Base-by-base conservation (phyloP, 1,284 basidiomycete species). In the Moesziomyces globuligerus region DNA sequence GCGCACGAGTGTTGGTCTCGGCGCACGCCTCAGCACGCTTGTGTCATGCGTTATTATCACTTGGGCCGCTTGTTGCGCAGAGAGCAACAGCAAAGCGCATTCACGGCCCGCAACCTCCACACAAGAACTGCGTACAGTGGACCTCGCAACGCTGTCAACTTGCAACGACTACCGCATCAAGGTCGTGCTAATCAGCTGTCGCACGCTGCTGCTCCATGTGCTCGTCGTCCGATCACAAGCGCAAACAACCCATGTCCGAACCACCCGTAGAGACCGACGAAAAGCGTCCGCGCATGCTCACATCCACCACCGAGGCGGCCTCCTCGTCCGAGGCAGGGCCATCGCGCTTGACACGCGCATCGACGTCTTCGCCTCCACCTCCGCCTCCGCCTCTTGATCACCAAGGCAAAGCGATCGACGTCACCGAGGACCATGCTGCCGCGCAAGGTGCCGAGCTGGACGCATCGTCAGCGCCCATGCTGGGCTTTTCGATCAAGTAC, bases 401-500 rank as follows among this genome's bases (percentile, higher is more conserved):
- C 11, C 25, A 40, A 26, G n/a, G 54, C n/a, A 18, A 40, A 15
- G 15, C 25, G 34, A 23, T 26, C 24, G 41, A 54, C 11, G 7
- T 6, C 15, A 7, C n/a, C 36, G 44, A 37, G 17, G 23, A 46
- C 2, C 9, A 34, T 39, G 32, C 13, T 10, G 25, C 38, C 11
- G 32, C 28, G 7, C 3, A 10, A 3, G 41, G 38, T 15, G 37
- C 24, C 17, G 23, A 13, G 4, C 17, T 43, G 7, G 25, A 15
- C 24, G 39, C 36, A 10, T 20, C 17, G 5, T 15, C 45, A 7
- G 46, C 24, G 4, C 47, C 48, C 17, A 55, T 55, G 56, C 40
- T 74, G 17, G 61, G 46, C n/a, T 76, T 75, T 29, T 57, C 62
- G 3, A 54, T 72, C 51, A 76, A 76, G 50, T 76, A 76, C 43